phyloP scores from a whole-genome alignment of 768 basidiomycete genomes.

The Leccinum broughii region DNA sequence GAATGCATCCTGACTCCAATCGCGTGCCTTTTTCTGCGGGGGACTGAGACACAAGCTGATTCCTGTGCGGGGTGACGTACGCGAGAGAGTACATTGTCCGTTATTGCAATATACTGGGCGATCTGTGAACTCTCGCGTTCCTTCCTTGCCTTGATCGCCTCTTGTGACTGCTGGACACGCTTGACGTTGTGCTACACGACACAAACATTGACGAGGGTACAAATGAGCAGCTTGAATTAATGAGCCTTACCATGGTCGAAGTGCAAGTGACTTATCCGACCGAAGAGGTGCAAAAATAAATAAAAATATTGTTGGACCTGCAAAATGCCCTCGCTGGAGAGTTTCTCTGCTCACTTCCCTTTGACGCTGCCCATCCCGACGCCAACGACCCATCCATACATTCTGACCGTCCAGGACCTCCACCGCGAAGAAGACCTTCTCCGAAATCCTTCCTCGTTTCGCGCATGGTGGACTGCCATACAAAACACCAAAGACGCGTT shows the following conservation, averaged over 20 bases:
- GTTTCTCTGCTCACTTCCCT: constrained; percentile 66
- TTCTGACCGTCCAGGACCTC: constrained; percentile 75
- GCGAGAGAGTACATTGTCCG: constrained; percentile 61
- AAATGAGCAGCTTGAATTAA: not conserved
- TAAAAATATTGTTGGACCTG: constrained; percentile 7
- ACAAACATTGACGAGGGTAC: constrained; percentile 1
- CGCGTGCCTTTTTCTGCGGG: constrained; percentile 63
- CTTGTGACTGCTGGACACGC: constrained; percentile 55
- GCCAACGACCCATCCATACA: constrained; percentile 72
- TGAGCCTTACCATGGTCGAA: constrained; percentile 22
- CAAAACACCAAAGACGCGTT: constrained; percentile 69
- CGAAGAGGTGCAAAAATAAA: constrained; percentile 4
- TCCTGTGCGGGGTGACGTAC: constrained; percentile 40
- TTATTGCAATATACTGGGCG: constrained; percentile 67
- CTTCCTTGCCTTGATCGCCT: constrained; percentile 65
- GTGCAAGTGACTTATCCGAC: too few relatives aligned
- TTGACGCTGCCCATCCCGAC: constrained; percentile 84
- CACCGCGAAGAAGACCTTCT: constrained; percentile 92
- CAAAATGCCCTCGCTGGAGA: constrained; percentile 60
- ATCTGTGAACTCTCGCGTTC: constrained; percentile 76
- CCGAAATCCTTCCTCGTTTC: constrained; percentile 87
- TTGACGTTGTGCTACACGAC: constrained; percentile 64
- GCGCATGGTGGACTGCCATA: constrained; percentile 92
- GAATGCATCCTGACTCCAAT: constrained; percentile 75
- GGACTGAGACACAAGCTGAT: not conserved